These are phyloP conservation scores for Thecaphora thlaspeos DNA, from an alignment of 1,284 basidiomycete species.

Conservation along the genomic window DNA sequence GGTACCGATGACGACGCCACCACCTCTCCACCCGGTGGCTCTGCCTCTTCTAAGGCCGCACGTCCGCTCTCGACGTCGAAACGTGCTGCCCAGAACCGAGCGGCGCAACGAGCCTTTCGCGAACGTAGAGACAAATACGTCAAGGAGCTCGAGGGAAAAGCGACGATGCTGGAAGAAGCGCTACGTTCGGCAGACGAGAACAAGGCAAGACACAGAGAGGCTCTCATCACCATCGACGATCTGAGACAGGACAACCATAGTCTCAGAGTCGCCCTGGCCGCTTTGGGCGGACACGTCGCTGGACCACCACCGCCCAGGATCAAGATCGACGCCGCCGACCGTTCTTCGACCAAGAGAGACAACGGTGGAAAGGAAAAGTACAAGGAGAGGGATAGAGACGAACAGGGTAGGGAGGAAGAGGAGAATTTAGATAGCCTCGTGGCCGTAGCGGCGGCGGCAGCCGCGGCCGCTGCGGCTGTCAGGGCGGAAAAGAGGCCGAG, in stretches of 20 bases:
- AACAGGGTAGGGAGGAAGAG: too few species aligned
- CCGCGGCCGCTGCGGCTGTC: too few species aligned
- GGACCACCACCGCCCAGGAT: conserved; percentile 17
- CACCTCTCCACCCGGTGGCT: too few species aligned
- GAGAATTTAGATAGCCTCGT: too few species aligned
- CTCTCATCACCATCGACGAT: conserved; percentile 43
- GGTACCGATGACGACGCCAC: too few species aligned
- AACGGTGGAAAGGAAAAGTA: not conserved
- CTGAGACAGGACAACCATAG: conserved; percentile 46
- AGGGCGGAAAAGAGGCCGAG: too few species aligned
- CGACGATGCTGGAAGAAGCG: conserved; percentile 33
- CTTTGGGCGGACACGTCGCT: conserved; percentile 36
- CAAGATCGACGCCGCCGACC: conserved; percentile 20
- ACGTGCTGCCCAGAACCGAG: conserved; percentile 51
- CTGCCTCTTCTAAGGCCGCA: conserved; percentile 8
- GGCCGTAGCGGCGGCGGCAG: too few species aligned
- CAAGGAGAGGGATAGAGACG: too few species aligned
- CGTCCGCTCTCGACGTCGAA: conserved; percentile 44
- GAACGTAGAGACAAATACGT: conserved; percentile 49
- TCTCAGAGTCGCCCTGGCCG: conserved; percentile 41
- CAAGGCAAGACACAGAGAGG: conserved; percentile 33
- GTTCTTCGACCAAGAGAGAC: not conserved
- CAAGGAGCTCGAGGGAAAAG: conserved; percentile 45
- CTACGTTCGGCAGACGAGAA: conserved; percentile 40
- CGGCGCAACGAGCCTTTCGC: conserved; percentile 51